phyloP scores from a whole-genome alignment of 495 filamentous ascomycete genomes.

The Lasiosphaeria hispida region DNA sequence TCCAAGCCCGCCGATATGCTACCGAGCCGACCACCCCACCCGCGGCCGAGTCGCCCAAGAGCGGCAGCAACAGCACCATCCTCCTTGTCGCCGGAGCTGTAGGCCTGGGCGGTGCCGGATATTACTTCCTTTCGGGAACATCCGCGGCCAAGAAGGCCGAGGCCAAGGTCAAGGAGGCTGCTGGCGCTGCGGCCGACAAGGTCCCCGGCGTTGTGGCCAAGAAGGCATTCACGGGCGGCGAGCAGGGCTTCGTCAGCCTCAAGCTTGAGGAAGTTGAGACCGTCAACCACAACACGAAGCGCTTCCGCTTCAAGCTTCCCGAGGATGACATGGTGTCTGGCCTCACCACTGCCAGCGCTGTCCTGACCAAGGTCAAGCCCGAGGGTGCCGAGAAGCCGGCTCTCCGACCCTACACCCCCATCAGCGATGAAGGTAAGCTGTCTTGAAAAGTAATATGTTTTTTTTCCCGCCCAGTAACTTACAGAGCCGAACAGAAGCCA shows the following conservation, averaged over 20 bases:
- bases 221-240: slow-evolving; percentile 74
- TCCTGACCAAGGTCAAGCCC: slow-evolving; percentile 85
- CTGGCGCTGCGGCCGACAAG: slow-evolving; percentile 19
- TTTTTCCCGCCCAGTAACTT: neutral
- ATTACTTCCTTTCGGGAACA: slow-evolving; percentile 50
- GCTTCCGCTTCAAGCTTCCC: slow-evolving; percentile 77
- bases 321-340: slow-evolving; percentile 81
- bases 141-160: slow-evolving; percentile 50
- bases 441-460: neutral
- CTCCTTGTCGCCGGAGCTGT: slow-evolving; percentile 41
- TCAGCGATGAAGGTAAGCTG: slow-evolving; percentile 73
- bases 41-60: slow-evolving; percentile 21
- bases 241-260: slow-evolving; percentile 79
- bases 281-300: slow-evolving; percentile 89
- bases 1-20: slow-evolving; percentile 49
- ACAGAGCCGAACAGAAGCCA: slow-evolving; percentile 43
- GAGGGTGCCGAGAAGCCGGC: slow-evolving; percentile 75
- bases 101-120: slow-evolving; percentile 48
- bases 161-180: slow-evolving; percentile 47
- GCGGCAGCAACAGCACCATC: slow-evolving; percentile 37
- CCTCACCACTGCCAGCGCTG: slow-evolving; percentile 73
- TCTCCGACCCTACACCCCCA: slow-evolving; percentile 88
- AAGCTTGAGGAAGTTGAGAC: slow-evolving; percentile 73
- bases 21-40: slow-evolving; percentile 40
- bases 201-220: slow-evolving; percentile 38